Conservation (phyloP, 495 filamentous ascomycete species). For the Aspergillus bertholletiae region DNA sequence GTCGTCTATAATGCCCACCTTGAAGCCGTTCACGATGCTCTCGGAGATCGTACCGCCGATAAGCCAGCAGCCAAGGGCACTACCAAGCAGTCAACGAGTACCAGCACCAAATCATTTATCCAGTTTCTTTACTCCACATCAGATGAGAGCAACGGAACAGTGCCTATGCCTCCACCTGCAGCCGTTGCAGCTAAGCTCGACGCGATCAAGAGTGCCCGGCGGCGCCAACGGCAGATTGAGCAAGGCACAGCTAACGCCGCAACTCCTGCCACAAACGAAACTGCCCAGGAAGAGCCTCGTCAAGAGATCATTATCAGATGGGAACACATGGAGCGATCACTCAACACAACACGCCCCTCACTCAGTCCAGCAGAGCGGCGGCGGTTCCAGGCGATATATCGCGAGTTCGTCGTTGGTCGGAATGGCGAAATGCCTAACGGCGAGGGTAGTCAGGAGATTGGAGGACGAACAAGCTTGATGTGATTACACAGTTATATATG, state of each 20-base stretch:
- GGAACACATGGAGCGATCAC: conserved; percentile 76
- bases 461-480: conserved; percentile 91
- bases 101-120: conserved; percentile 55
- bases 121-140: conserved; percentile 79
- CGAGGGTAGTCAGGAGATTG: conserved; percentile 84
- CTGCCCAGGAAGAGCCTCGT: conserved; percentile 34
- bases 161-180: conserved; percentile 57
- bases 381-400: conserved; percentile 76
- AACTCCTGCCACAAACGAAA: conserved; percentile 25
- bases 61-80: conserved; percentile 35
- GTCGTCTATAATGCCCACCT: conserved; percentile 95
- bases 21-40: conserved; percentile 90
- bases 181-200: conserved; percentile 72
- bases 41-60: conserved; percentile 59
- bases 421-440: conserved; percentile 94
- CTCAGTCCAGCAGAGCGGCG: conserved; percentile 71
- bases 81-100: conserved; percentile 20
- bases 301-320: conserved; percentile 80
- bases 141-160: conserved; percentile 42
- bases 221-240: conserved; percentile 52
- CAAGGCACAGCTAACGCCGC: conserved; percentile 36
- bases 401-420: conserved; percentile 84
- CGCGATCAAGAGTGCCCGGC: conserved; percentile 64
- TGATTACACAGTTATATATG: conserved; percentile 34
- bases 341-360: conserved; percentile 77